A percentile compares a stretch with the other conserved stretches of the same genome.
phyloP scores from a whole-genome alignment of 441 rosid genomes.

The Euphorbia celastroides region DNA sequence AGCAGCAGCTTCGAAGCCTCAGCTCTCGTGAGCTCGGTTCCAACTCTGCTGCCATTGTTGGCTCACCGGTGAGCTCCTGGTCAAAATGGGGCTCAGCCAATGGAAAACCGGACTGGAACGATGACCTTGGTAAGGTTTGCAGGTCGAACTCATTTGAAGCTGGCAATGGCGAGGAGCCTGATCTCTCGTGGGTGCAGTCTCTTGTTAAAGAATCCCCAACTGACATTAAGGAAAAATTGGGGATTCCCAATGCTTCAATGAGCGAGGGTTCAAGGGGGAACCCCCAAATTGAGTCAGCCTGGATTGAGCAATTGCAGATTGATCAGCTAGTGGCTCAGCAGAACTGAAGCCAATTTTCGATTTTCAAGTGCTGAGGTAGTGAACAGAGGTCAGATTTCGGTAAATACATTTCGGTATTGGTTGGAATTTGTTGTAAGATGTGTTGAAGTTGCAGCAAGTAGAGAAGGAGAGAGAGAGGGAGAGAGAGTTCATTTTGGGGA shows the following conservation, averaged over 20 bases:
- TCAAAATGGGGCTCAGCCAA: slow-evolving; percentile 28
- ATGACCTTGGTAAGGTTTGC: slow-evolving; percentile 23
- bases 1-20: slow-evolving; percentile 40
- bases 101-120: slow-evolving; percentile 29
- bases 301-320: slow-evolving; percentile 75
- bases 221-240: slow-evolving; percentile 22
- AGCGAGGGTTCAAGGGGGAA: slow-evolving; percentile 33
- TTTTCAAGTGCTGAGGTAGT: slow-evolving; percentile 30
- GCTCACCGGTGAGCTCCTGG: slow-evolving; percentile 29
- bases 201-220: slow-evolving; percentile 37
- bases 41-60: slow-evolving; percentile 31
- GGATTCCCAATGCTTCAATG: slow-evolving; percentile 18
- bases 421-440: slow-evolving; percentile 32
- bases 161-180: slow-evolving; percentile 35
- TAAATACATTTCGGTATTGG: slow-evolving; percentile 40
- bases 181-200: slow-evolving; percentile 42
- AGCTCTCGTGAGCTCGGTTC: slow-evolving; percentile 39
- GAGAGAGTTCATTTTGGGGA: slow-evolving; percentile 20
- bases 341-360: slow-evolving; percentile 37
- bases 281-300: slow-evolving; percentile 60
- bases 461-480: slow-evolving; percentile 13
- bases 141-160: slow-evolving; percentile 32
- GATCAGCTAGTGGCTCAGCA: slow-evolving; percentile 92
- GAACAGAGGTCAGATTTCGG: slow-evolving; percentile 41
- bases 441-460: slow-evolving; percentile 36